Base-by-base conservation (phyloP, 805 yeast genomes). In the Lipomyces anomalus region DNA sequence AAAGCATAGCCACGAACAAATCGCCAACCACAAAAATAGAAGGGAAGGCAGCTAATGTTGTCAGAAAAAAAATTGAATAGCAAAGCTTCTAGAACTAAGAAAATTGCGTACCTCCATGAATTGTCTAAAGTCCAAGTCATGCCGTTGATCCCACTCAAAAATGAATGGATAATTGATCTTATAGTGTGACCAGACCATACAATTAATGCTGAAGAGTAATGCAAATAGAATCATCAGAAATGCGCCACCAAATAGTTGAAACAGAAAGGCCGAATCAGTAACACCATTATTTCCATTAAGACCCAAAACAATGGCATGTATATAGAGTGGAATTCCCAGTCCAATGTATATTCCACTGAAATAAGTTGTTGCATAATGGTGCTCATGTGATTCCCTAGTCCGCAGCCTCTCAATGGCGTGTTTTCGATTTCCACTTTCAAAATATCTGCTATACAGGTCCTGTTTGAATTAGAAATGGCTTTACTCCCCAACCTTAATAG, bases 231-330 rank as follows among this genome's bases (percentile, higher is more conserved):
- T 68, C 4, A 81, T 62, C 47, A 88, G 58, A 55, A 87, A 75
- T 63, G 87, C 88, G 1, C 97, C 97, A 6, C 82, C 97, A 95
- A 96, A 92, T 2, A 92, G 72, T 57, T 94, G 97, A 34, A 90
- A 63, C 45, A 90, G 59, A 47, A 67, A 80, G 36, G 63, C 67
- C 0, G 81, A 84, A 50, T 81, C 83, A 0, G 78, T 76, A 5
- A 45, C 6, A 2, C 37, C 43, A 3, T 46, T 49, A 0, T 72
- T 68, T 16, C 68, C 62, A 17, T 61, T 45, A 7, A 81, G 64
- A 0, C 81, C 88, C 3, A 65, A 52, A 43, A 71, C 73, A 1
- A 86, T 46, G 0, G 84, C 82, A 44, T 79, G 73, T 0, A 71
- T 60, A n/a, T 84, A 67, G 16, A 92, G 66, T 1, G 95, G 90